Percentiles rank a stretch among this genome's conserved stretches.
These are phyloP conservation scores for Ottelia alismoides DNA, from an alignment of 106 monocot species.

Conservation along the genomic window DNA sequence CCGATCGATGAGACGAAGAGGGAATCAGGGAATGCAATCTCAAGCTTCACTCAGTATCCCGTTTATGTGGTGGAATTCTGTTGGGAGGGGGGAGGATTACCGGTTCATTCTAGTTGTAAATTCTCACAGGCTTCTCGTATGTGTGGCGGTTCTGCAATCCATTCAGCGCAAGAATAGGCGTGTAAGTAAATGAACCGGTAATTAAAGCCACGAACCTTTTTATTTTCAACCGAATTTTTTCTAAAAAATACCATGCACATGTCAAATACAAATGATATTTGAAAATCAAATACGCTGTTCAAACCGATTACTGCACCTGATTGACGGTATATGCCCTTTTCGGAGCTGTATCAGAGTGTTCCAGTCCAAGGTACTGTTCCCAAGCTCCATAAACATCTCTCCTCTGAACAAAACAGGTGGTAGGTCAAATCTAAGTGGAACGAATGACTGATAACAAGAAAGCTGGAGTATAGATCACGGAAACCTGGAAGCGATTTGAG, in stretches of 20 bases:
- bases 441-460: neutral
- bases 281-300: neutral
- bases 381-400: constrained; percentile 96
- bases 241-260: neutral
- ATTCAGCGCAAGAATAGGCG: constrained; percentile 18
- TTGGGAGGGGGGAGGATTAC: too few relatives aligned
- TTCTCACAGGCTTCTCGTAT: constrained; percentile 92
- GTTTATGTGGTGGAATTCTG: too few relatives aligned
- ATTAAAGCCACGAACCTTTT: too few relatives aligned
- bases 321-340: constrained; percentile 62
- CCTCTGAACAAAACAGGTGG: constrained; percentile 23
- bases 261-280: neutral
- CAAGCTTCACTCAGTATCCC: too few relatives aligned
- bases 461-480: neutral
- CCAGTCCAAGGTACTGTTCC: constrained; percentile 97
- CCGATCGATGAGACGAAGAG: too few relatives aligned
- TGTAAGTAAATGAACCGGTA: too few relatives aligned
- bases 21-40: too few relatives aligned
- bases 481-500: constrained; percentile 70
- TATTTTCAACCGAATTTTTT: neutral
- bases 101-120: constrained; percentile 59
- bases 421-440: neutral
- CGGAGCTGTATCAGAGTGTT: constrained; percentile 83
- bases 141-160: constrained; percentile 61
- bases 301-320: constrained; percentile 35